Conservation (phyloP, 257 asterid genomes). For the Nicotiana tabacum region DNA sequence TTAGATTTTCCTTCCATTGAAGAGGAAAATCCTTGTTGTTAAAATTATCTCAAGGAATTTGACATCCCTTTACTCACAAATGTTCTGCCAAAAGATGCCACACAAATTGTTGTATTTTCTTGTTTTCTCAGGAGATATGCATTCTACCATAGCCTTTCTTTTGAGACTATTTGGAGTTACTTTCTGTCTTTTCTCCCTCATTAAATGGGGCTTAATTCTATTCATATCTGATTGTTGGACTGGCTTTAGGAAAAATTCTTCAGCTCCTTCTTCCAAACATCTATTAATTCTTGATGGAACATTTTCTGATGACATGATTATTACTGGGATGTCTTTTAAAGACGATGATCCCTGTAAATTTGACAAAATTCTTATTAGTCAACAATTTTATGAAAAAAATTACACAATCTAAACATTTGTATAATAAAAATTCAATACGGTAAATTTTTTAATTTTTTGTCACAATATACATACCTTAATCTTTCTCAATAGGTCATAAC, state of each 20-base stretch:
- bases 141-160: conserved; percentile 30
- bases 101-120: conserved; percentile 11
- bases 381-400: background rate
- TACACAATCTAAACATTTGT: too few species aligned
- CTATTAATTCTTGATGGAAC: conserved; percentile 51
- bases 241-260: conserved; percentile 31
- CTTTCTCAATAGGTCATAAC: conserved; percentile 15
- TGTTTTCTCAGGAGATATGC: conserved; percentile 29
- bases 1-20: background rate
- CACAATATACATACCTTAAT: background rate
- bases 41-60: background rate
- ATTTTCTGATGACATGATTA: conserved; percentile 64
- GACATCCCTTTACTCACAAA: background rate
- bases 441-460: too few species aligned
- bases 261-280: conserved; percentile 47
- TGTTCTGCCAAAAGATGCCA: background rate
- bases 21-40: background rate
- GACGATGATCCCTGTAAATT: conserved; percentile 28
- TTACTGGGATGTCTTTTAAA: conserved; percentile 54
- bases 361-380: background rate
- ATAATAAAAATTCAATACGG: too few species aligned
- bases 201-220: conserved; percentile 37
- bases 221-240: conserved; percentile 53
- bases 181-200: conserved; percentile 11
- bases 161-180: background rate